Base-by-base conservation (phyloP, 495 filamentous ascomycete genomes). In the Tetracladium marchalianum region DNA sequence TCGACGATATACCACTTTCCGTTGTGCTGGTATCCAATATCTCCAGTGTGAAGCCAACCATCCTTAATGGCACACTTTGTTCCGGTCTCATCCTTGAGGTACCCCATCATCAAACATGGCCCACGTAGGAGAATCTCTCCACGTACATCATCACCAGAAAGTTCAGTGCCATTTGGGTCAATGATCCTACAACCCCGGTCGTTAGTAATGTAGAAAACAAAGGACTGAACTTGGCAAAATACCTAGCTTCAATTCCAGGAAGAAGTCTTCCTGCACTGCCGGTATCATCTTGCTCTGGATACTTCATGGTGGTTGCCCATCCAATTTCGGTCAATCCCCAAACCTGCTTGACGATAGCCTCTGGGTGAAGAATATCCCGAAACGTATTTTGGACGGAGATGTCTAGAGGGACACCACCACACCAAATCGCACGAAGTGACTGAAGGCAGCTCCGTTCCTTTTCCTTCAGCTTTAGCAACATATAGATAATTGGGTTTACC, bases 11-110 rank as follows among this genome's bases (percentile, higher is more conserved):
- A 46, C 93, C 67, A 59, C 88, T 80, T 52, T 85, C 88, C 58
- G 78, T 73, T 49, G 65, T 58, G 39, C 59, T 89, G 81, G 67
- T 94, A 84, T 52, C 88, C 88, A 55, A 95, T 88, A 53, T 95
- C 88, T 33, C 88, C 88, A 32, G 87, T 90, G 77, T 80, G 87
- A 72, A 94, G 90, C 88, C 88, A 95, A 11, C 85, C 87, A 58
- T 88, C 87, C 17, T 77, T 77, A 41, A 85, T 72, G 7, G 81
- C 76, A 33, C 81, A 76, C 3, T 62, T 60, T 3, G 87, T 90
- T 6, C 84, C 86, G 49, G 77, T 63, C 2, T 70, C 68, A 48
- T 87, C 88, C 8, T 67, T 66, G 72, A 81, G 83, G 62, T 93
- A 93, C 0, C 82, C 76, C 44, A 77, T 82, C 69, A 85, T 80